Percentiles rank a stretch among this genome's conserved stretches.
These are phyloP conservation scores for Fusarium falciforme DNA, from an alignment of 2,329 filamentous ascomycete species.

Conservation along the genomic window DNA sequence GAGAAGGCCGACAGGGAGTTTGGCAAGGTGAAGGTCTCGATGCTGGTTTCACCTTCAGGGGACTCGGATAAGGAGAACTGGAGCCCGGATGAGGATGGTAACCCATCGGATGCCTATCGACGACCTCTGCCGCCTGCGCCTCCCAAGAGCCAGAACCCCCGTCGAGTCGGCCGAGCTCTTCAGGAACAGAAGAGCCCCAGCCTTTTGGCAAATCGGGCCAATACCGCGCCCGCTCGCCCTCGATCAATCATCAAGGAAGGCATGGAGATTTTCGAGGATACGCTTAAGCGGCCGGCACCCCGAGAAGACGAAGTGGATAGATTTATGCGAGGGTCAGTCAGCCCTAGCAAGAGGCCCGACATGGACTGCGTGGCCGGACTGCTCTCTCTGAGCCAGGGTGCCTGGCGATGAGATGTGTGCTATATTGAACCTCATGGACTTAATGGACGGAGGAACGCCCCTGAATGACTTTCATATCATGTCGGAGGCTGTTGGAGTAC, in stretches of 20 bases:
- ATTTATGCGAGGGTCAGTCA: constrained; percentile 77
- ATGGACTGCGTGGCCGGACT: constrained; percentile 92
- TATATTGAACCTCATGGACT: constrained; percentile 13
- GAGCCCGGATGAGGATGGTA: constrained; percentile 65
- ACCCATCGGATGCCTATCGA: constrained; percentile 47
- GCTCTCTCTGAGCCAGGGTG: constrained; percentile 89
- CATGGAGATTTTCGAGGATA: constrained; percentile 66
- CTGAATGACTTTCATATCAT: constrained; percentile 15
- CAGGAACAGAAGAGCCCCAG: constrained; percentile 53
- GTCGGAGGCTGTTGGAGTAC: constrained; percentile 26
- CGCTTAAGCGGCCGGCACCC: constrained; percentile 42
- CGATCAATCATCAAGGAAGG: constrained; percentile 47
- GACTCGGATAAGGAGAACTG: constrained; percentile 98
- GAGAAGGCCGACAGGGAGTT: constrained; percentile 42
- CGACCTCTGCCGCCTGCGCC: constrained; percentile 52
- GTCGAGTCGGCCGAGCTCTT: constrained; percentile 55
- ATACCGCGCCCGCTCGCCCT: constrained; percentile 55
- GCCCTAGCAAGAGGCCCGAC: constrained; percentile 80
- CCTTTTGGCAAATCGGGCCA: constrained; percentile 52
- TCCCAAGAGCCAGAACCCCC: constrained; percentile 48
- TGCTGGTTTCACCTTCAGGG: constrained; percentile 51
- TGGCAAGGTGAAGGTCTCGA: constrained; percentile 54
- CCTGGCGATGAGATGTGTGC: constrained; percentile 71
- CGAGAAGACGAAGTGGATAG: constrained; percentile 72
- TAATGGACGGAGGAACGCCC: constrained; percentile 24